Percentiles rank a stretch among this genome's conserved stretches.
phyloP scores from a whole-genome alignment of 2,329 filamentous ascomycete species.

The Fusarium brevicatenulatum region DNA sequence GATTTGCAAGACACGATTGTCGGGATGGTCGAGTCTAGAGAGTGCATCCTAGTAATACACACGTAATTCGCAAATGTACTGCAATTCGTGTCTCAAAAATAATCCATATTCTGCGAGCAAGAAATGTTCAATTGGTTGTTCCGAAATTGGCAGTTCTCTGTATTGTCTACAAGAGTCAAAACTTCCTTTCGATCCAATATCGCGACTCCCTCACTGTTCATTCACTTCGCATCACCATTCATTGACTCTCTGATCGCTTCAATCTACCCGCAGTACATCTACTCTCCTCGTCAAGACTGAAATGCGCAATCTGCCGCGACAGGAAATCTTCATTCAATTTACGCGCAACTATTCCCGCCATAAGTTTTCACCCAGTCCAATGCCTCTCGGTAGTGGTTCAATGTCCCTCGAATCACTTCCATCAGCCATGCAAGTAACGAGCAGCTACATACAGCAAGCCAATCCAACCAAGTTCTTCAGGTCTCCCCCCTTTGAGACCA shows the following conservation, averaged over 20 bases:
- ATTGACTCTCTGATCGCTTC: too few relatives aligned
- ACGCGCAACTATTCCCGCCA: neutral
- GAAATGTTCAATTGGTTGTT: neutral
- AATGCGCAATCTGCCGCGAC: fast-evolving
- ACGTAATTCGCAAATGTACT: fast-evolving
- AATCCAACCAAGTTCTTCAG: fast-evolving
- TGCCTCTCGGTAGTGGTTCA: neutral
- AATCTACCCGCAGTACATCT: too few relatives aligned
- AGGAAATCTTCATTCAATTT: neutral
- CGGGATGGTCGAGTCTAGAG: neutral
- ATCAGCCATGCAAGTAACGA: neutral
- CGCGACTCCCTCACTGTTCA: too few relatives aligned
- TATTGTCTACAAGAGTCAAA: too few relatives aligned
- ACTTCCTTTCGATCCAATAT: too few relatives aligned
- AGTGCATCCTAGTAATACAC: too few relatives aligned
- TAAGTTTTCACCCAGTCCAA: neutral
- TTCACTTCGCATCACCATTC: too few relatives aligned
- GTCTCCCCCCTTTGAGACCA: neutral
- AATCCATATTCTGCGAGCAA: fast-evolving
- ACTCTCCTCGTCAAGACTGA: neutral
- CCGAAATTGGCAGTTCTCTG: neutral
- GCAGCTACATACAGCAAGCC: neutral
- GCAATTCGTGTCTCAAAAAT: neutral
- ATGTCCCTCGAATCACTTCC: neutral
- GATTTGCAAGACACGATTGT: too few relatives aligned